Percentiles rank a stretch among this genome's conserved stretches.
Conservation (phyloP, 768 basidiomycete genomes). For the Termitomyces sp. region DNA sequence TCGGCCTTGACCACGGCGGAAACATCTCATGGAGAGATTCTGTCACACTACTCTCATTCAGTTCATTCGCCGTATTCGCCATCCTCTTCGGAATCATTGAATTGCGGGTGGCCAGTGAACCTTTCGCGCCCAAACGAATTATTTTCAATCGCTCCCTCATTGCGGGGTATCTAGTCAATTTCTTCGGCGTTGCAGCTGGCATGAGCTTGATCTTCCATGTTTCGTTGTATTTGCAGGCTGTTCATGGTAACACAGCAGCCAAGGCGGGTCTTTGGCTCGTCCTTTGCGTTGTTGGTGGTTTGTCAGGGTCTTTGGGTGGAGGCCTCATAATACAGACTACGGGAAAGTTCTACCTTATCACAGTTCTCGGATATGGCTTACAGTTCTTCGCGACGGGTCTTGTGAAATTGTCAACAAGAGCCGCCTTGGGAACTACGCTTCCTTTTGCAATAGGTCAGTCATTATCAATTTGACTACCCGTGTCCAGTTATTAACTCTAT, state of each 20-base stretch:
- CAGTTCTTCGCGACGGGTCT: slow-evolving; percentile 33
- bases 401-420: slow-evolving; percentile 35
- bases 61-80: slow-evolving; percentile 26
- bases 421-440: slow-evolving; percentile 27
- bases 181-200: slow-evolving; percentile 43
- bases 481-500: not conserved
- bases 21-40: slow-evolving; percentile 41
- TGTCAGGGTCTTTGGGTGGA: slow-evolving; percentile 43
- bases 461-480: not conserved
- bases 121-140: slow-evolving; percentile 53
- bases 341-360: slow-evolving; percentile 50
- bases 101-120: slow-evolving; percentile 46
- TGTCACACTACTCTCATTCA: slow-evolving; percentile 30
- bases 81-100: slow-evolving; percentile 42
- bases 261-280: slow-evolving; percentile 50
- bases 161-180: slow-evolving; percentile 53
- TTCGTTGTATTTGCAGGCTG: slow-evolving; percentile 56
- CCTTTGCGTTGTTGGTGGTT: slow-evolving; percentile 37
- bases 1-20: slow-evolving; percentile 51
- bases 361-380: slow-evolving; percentile 33
- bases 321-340: slow-evolving; percentile 55
- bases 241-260: slow-evolving; percentile 38
- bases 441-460: slow-evolving; percentile 37
- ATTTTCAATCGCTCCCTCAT: slow-evolving; percentile 43
- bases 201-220: slow-evolving; percentile 47